These are phyloP conservation scores for Phoenix dactylifera DNA, from an alignment of 176 grass and related monocot species.

Conservation along the genomic window DNA sequence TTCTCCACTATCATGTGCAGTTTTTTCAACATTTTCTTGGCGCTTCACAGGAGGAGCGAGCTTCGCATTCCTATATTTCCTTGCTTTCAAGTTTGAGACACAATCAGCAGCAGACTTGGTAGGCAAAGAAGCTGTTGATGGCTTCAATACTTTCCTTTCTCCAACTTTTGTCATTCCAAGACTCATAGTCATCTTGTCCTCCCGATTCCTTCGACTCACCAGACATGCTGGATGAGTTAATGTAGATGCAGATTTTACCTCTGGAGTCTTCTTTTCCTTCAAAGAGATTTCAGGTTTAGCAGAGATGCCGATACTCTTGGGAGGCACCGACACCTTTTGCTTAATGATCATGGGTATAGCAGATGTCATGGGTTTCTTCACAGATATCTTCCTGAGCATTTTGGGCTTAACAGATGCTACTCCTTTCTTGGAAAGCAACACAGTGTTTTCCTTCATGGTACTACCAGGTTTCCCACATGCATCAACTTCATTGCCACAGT, in stretches of 20 bases:
- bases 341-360: constrained; percentile 26
- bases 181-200: constrained; percentile 1
- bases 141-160: constrained; percentile 14
- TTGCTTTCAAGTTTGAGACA: constrained; percentile 6
- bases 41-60: too few relatives aligned
- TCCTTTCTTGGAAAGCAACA: constrained; percentile 18
- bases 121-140: constrained; percentile 16
- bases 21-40: too few relatives aligned
- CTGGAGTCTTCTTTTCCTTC: constrained; percentile 20
- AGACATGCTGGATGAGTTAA: constrained; percentile 1
- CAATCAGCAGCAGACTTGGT: constrained; percentile 8
- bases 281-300: constrained; percentile 17
- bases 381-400: constrained; percentile 16
- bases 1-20: not conserved
- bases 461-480: not conserved
- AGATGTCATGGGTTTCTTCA: constrained; percentile 28
- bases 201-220: constrained; percentile 8
- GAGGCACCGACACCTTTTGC: constrained; percentile 16
- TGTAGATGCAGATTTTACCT: constrained; percentile 23
- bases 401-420: constrained; percentile 21
- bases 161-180: constrained; percentile 13
- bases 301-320: constrained; percentile 2
- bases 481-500: too few relatives aligned
- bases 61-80: not conserved
- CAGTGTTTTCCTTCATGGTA: not conserved